phyloP scores from a whole-genome alignment of 495 filamentous ascomycete species.

The Tuber indicum region DNA sequence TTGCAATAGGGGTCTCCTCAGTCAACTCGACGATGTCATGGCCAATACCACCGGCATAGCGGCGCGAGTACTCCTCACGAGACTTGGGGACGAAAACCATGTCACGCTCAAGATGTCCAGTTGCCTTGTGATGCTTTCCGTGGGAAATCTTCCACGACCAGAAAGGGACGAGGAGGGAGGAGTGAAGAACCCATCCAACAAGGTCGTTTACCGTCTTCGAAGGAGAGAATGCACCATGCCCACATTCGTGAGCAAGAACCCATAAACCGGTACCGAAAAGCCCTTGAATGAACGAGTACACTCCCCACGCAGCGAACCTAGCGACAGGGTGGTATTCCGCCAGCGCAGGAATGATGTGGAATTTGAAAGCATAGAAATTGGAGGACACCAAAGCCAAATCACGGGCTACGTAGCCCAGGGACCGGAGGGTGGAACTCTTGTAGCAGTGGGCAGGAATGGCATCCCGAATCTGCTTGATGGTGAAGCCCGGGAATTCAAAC shows the following conservation, averaged over 20 bases:
- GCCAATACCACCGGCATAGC: conserved; percentile 50
- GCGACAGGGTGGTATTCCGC: conserved; percentile 47
- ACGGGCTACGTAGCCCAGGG: conserved; percentile 62
- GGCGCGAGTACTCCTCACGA: conserved; percentile 64
- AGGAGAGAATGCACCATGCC: conserved; percentile 78
- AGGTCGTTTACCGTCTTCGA: conserved; percentile 75
- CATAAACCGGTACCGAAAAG: conserved; percentile 73
- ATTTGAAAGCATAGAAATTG: conserved; percentile 63
- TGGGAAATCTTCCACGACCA: conserved; percentile 93
- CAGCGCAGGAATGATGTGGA: conserved; percentile 53
- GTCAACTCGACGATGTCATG: conserved; percentile 80
- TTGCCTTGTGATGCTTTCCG: conserved; percentile 93
- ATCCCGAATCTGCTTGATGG: conserved; percentile 72
- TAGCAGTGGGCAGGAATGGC: conserved; percentile 80
- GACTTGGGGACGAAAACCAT: conserved; percentile 96
- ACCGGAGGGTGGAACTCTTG: conserved; percentile 58
- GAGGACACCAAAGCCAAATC: conserved; percentile 58
- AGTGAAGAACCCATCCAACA: conserved; percentile 80
- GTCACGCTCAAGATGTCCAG: conserved; percentile 88
- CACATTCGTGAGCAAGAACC: conserved; percentile 84
- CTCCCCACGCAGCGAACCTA: conserved; percentile 56
- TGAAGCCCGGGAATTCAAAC: conserved; percentile 68
- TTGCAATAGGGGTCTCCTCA: conserved; percentile 90
- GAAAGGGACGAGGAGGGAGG: conserved; percentile 74
- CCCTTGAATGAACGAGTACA: conserved; percentile 68